These are phyloP conservation scores for Calendula officinalis DNA, from an alignment of 129 eudicot species.

Conservation along the genomic window DNA sequence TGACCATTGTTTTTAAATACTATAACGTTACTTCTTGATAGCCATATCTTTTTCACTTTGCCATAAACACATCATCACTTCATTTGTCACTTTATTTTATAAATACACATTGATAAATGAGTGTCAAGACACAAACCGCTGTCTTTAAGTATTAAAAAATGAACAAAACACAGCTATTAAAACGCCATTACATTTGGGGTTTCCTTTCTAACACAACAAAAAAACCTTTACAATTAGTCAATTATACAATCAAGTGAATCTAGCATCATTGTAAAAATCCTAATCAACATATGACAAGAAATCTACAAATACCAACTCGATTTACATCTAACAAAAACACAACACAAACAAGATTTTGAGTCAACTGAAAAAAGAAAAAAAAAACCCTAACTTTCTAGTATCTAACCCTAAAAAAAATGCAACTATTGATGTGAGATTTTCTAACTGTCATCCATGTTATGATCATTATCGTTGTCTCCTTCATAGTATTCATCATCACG, in stretches of 20 bases:
- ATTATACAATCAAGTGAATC: background rate
- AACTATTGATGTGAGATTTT: background rate
- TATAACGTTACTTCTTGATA: too few species aligned
- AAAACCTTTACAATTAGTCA: background rate
- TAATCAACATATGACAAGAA: background rate
- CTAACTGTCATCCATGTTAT: conserved; percentile 53
- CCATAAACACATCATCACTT: too few species aligned
- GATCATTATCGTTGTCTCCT: conserved; percentile 88
- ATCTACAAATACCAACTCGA: background rate
- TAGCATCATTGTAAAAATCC: background rate
- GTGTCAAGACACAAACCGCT: too few species aligned
- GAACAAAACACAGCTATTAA: background rate
- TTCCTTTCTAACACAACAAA: background rate
- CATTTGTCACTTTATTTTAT: too few species aligned
- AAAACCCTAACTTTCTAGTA: background rate
- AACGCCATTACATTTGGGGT: background rate
- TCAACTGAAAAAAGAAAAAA: background rate
- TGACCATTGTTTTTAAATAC: too few species aligned
- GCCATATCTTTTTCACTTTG: too few species aligned
- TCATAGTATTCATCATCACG: conserved; percentile 91
- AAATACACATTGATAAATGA: too few species aligned
- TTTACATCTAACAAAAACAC: conserved; percentile 15
- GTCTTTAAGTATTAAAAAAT: background rate
- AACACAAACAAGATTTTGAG: conserved; percentile 2
- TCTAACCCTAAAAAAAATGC: conserved; percentile 16